Percentiles rank a stretch among this genome's conserved stretches.
Conservation (phyloP, 164 flowering plant genomes). For the Litsea cubeba region DNA sequence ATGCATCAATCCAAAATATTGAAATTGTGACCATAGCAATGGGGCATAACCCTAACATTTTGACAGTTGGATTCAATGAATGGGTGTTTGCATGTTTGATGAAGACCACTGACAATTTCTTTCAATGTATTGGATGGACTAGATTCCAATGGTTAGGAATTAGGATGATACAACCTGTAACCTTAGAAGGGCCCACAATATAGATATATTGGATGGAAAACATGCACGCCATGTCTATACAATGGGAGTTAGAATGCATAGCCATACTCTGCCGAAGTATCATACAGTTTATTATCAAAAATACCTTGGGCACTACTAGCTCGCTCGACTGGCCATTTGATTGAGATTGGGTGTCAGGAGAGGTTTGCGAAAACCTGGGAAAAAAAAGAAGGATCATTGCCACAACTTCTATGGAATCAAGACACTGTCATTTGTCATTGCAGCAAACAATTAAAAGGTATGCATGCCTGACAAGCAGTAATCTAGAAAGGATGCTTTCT, state of each 20-base stretch:
- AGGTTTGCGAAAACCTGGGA: slow-evolving; percentile 42
- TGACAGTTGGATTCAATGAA: too few species aligned
- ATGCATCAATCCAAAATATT: not conserved
- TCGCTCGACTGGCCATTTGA: slow-evolving; percentile 38
- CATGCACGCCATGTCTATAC: not conserved
- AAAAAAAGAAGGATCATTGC: not conserved
- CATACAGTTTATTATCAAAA: not conserved
- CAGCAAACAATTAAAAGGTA: not conserved
- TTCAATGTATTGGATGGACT: not conserved
- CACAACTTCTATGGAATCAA: not conserved
- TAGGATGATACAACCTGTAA: not conserved
- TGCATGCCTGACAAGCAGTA: not conserved
- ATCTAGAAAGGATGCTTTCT: not conserved
- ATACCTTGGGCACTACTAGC: slow-evolving; percentile 20
- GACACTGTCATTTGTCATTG: not conserved
- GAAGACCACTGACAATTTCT: not conserved
- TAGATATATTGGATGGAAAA: not conserved
- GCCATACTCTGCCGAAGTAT: not conserved
- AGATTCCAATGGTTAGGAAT: not conserved
- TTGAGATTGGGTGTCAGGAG: slow-evolving; percentile 30
- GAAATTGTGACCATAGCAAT: too few species aligned
- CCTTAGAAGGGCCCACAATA: not conserved
- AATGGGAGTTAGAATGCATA: not conserved
- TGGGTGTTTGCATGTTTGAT: not conserved
- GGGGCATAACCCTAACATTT: too few species aligned